phyloP scores from a whole-genome alignment of 2,329 filamentous ascomycete species.

The Colletotrichum sojae region DNA sequence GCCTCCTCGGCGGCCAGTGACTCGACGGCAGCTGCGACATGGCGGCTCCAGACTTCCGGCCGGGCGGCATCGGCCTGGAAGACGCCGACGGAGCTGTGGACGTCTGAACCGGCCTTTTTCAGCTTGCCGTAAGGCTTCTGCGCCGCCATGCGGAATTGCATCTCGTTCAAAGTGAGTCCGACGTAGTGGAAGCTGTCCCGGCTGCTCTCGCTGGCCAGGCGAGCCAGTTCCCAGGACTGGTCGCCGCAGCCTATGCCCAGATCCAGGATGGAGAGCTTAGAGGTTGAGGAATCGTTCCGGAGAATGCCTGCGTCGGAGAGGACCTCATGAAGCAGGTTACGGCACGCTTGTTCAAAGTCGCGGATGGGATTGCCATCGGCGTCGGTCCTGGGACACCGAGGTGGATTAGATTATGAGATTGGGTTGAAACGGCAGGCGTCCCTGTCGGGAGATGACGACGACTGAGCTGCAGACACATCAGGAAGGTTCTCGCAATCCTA shows the following conservation, averaged over 20 bases:
- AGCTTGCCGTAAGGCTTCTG: constrained; percentile 47
- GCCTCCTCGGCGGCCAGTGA: constrained; percentile 43
- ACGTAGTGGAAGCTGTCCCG: constrained; percentile 60
- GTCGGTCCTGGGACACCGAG: constrained; percentile 46
- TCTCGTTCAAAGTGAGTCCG: constrained; percentile 65
- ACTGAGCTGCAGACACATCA: no score
- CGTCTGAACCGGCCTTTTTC: background rate
- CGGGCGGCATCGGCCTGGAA: constrained; percentile 65
- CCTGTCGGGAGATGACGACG: no score
- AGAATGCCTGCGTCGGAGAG: constrained; percentile 59
- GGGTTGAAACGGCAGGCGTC: no score
- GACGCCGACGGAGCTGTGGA: constrained; percentile 50
- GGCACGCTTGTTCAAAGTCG: constrained; percentile 61
- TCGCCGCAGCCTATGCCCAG: constrained; percentile 73
- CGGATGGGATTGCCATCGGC: constrained; percentile 48
- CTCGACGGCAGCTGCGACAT: constrained; percentile 45
- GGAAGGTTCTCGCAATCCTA: no score
- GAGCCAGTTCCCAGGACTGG: constrained; percentile 64
- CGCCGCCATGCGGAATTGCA: constrained; percentile 58
- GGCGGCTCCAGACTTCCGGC: constrained; percentile 57
- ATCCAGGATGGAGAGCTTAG: constrained; percentile 60
- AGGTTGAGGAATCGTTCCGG: constrained; percentile 19
- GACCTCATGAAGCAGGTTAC: constrained; percentile 63
- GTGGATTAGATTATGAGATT: background rate
- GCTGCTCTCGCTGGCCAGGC: constrained; percentile 43